Evolutionary conservation across 2,329 filamentous ascomycete genomes (phyloP), one percentile per base, ranked within the genome.

Genomic region (Penicillium olsonii): DNA sequence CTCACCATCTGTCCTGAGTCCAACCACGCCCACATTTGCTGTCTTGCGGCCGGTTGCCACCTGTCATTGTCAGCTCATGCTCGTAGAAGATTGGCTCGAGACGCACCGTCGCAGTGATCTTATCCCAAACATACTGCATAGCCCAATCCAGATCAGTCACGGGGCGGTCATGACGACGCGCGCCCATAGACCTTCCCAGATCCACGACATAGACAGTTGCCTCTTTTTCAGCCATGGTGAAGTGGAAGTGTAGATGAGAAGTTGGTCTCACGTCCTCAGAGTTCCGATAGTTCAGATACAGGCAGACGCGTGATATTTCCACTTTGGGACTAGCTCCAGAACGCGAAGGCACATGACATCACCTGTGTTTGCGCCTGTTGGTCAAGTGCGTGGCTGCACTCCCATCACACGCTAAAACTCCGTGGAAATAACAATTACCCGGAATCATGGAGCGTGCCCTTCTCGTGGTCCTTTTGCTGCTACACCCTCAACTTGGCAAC

Each of bases 81-180:
- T 24, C 5, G 17, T 20, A 52, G 20, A 48, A 17, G 15, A 48
- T 19, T 26, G 29, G 33, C 10, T 46, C 44, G 18, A 9, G 69
- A 38, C 80, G 72, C 70, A 90, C 87, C 3, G 85, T 90, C 7
- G 82, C 83, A 5, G 86, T 87, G 58, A 95, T 88, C 68, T 89
- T 94, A 77, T 97, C 92, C 92, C 92, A 99, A 42, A 97, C 82
- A 72, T 96, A 99, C 54, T 84, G 84, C 84, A 97, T 85, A 40
- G 84, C 83, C 84, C 87, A 99, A 53, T 96, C 90, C 15, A 99
- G 81, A 68, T 97, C 88, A 3, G 87, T 87, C 68, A 92, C 83
- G 17, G 76, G 68, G 58, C 94, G 84, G 20, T 87, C 90, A 73
- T 83, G 79, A 60, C 84, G 82, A 61, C 78, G 81, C 66, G 87